A percentile compares a stretch with the other conserved stretches of the same genome.
These are phyloP conservation scores for Xylariaceae sp. DNA, from an alignment of 2,329 filamentous ascomycete genomes.

Conservation along the genomic window DNA sequence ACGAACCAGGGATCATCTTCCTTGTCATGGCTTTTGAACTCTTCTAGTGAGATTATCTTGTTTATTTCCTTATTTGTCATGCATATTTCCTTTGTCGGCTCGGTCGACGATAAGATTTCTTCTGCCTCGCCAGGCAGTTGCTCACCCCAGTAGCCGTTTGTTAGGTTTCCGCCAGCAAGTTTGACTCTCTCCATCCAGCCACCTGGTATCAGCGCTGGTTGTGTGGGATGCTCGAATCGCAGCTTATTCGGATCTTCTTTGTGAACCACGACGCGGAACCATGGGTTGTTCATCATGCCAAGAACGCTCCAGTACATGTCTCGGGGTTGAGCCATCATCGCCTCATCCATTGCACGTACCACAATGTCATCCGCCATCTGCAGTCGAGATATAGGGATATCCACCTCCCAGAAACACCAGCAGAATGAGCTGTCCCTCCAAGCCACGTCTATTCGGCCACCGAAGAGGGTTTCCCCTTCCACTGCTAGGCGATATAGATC, in stretches of 20 bases:
- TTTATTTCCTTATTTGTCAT: slow-evolving; percentile 69
- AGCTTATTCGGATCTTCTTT: slow-evolving; percentile 58
- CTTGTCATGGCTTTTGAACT: slow-evolving; percentile 63
- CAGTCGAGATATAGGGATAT: slow-evolving; percentile 59
- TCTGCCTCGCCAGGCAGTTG: slow-evolving; percentile 50
- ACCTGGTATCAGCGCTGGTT: slow-evolving; percentile 68
- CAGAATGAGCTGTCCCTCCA: slow-evolving; percentile 81
- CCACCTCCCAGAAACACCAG: slow-evolving; percentile 87
- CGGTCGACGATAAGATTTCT: slow-evolving; percentile 38
- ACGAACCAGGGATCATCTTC: slow-evolving; percentile 77
- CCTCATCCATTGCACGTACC: slow-evolving; percentile 84
- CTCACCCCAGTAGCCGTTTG: slow-evolving; percentile 83
- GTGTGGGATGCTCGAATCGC: slow-evolving; percentile 83
- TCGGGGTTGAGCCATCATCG: slow-evolving; percentile 77
- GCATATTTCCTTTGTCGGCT: slow-evolving; percentile 59
- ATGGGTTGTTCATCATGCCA: slow-evolving; percentile 98
- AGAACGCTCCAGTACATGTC: slow-evolving; percentile 97
- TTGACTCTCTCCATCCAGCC: slow-evolving; percentile 95
- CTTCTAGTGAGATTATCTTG: slow-evolving; percentile 60
- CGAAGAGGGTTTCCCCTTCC: slow-evolving; percentile 61
- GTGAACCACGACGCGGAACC: slow-evolving; percentile 77
- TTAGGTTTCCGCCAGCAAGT: slow-evolving; percentile 70
- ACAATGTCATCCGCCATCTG: slow-evolving; percentile 64
- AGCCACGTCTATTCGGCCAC: slow-evolving; percentile 71
- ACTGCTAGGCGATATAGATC: slow-evolving; percentile 67